Evolutionary conservation across 192 early-diverging fungal genomes (phyloP).

Genomic region (Linnemannia zychae): DNA sequence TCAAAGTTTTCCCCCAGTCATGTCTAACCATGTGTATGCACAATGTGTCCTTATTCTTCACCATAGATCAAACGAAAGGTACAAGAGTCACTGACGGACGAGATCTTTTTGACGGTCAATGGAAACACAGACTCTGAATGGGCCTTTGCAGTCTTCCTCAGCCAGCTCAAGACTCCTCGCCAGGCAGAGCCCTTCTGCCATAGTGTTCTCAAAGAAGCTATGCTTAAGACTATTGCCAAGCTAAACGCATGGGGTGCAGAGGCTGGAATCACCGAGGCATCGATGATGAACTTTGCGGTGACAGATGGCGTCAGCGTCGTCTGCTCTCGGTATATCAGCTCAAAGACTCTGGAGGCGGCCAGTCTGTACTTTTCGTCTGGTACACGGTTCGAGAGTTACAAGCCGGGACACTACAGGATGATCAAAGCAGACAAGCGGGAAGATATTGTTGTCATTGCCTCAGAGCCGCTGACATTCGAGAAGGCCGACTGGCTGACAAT

Average conservation of each 20-base stretch:
- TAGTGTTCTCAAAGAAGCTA: constrained; percentile 74
- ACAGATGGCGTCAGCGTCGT: constrained; percentile 84
- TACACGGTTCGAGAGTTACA: constrained; percentile 75
- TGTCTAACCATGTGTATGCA: not conserved
- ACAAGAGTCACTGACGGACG: constrained; percentile 72
- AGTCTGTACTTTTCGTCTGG: constrained; percentile 87
- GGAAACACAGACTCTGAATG: constrained; percentile 88
- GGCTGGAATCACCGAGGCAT: constrained; percentile 73
- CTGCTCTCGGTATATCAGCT: constrained; percentile 83
- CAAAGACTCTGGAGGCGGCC: constrained; percentile 74
- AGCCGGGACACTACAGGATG: constrained; percentile 81
- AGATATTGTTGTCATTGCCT: constrained; percentile 85
- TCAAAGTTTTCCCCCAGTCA: not conserved
- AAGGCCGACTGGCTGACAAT: constrained; percentile 86
- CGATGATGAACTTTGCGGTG: constrained; percentile 85
- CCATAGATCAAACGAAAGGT: constrained; percentile 76
- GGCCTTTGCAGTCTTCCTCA: constrained; percentile 85
- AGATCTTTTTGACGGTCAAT: constrained; percentile 77
- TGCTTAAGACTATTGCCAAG: constrained; percentile 81
- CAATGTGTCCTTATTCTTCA: not conserved
- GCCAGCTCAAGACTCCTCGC: constrained; percentile 69
- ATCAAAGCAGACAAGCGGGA: constrained; percentile 77
- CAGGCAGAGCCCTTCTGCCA: constrained; percentile 66
- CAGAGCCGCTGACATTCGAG: constrained; percentile 86
- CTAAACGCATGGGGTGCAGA: constrained; percentile 79